Evolutionary conservation across 2,329 filamentous ascomycete genomes (phyloP).

Genomic region (Trichophyton schoenleinii): DNA sequence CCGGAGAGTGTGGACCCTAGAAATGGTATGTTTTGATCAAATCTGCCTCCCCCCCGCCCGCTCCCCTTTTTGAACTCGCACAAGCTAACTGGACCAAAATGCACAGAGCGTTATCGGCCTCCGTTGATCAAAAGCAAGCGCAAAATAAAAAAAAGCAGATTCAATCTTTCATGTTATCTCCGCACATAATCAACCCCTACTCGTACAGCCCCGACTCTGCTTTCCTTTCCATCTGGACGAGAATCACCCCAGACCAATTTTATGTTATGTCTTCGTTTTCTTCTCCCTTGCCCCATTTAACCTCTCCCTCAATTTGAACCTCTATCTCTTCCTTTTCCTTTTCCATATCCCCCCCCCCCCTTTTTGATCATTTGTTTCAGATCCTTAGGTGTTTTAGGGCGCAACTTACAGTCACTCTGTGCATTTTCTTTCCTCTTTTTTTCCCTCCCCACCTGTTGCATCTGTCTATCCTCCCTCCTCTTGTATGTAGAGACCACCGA

Average conservation of each 20-base stretch:
- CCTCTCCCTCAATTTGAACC: background rate
- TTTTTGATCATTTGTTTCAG: background rate
- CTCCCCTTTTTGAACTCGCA: background rate
- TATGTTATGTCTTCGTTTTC: background rate
- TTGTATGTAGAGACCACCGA: background rate
- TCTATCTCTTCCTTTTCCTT: background rate
- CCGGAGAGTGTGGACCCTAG: conserved; percentile 90
- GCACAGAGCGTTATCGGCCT: conserved; percentile 13
- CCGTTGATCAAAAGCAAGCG: conserved; percentile 7
- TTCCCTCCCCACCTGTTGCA: background rate
- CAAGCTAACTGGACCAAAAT: background rate
- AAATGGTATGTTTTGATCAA: conserved; percentile 54
- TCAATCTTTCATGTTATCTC: background rate
- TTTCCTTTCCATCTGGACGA: background rate
- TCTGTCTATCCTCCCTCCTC: background rate
- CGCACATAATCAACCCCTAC: background rate
- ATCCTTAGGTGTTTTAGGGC: conserved; percentile 4
- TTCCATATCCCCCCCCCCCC: background rate
- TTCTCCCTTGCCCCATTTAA: background rate
- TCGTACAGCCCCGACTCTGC: background rate
- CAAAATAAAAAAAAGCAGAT: background rate
- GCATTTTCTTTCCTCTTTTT: background rate
- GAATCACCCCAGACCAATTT: background rate
- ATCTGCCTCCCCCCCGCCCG: background rate
- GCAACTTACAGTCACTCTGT: background rate